phyloP scores from a whole-genome alignment of 2,329 filamentous ascomycete genomes.

The Aspergillus sp. region DNA sequence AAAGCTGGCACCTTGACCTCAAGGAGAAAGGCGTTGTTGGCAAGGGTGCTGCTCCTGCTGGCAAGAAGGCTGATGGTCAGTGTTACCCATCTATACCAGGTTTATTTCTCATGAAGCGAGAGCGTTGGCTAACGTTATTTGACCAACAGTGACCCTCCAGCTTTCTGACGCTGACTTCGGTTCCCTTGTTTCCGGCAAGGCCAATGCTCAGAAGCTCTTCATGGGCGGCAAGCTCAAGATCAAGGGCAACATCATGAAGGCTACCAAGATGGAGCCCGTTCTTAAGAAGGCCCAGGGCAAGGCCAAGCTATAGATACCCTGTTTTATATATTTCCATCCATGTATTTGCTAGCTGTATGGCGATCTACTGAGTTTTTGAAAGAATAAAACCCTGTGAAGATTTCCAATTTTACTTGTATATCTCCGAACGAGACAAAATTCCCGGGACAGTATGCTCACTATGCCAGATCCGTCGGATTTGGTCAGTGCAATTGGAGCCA shows the following conservation, averaged over 20 bases:
- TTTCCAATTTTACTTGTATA: not conserved
- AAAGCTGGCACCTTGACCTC: slow-evolving; percentile 93
- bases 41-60: slow-evolving; percentile 66
- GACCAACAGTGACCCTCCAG: slow-evolving; percentile 69
- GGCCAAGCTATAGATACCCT: slow-evolving; percentile 70
- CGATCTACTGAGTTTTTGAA: slow-evolving; percentile 1
- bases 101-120: not conserved
- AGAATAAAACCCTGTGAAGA: not conserved
- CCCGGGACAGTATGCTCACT: not conserved
- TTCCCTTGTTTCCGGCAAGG: slow-evolving; percentile 79
- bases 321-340: slow-evolving; percentile 9
- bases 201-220: slow-evolving; percentile 91
- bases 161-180: slow-evolving; percentile 86
- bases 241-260: slow-evolving; percentile 97
- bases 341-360: slow-evolving; percentile 16
- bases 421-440: not conserved
- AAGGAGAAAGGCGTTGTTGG: slow-evolving; percentile 84
- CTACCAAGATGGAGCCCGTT: slow-evolving; percentile 92
- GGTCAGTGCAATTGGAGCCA: not conserved
- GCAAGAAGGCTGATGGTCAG: slow-evolving; percentile 80
- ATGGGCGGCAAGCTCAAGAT: slow-evolving; percentile 99
- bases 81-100: not conserved
- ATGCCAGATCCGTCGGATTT: not conserved
- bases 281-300: slow-evolving; percentile 82
- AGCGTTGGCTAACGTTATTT: not conserved